Percentiles rank a stretch among this genome's conserved stretches.
Conservation (phyloP, 2,329 filamentous ascomycete species). For the Aspergillus sclerotialis region DNA sequence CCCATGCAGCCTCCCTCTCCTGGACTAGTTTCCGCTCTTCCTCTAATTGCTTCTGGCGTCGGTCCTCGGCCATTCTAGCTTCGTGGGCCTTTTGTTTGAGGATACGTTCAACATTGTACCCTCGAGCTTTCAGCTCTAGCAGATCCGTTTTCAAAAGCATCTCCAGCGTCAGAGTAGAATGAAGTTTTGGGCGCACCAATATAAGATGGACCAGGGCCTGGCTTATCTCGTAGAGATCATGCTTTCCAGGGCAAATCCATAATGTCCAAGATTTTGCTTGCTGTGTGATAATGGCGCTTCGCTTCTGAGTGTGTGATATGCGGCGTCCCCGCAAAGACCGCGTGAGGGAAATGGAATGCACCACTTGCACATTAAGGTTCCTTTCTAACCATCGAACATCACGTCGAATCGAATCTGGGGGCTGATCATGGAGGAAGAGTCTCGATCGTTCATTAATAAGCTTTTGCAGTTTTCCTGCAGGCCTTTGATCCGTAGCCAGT, state of each 20-base stretch:
- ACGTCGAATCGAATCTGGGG: conserved; percentile 70
- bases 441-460: conserved; percentile 82
- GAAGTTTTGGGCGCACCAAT: conserved; percentile 73
- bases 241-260: conserved; percentile 66
- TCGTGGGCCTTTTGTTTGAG: conserved; percentile 81
- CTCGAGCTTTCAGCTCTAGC: conserved; percentile 71
- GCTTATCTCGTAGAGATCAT: conserved; percentile 87
- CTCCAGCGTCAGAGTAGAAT: conserved; percentile 85
- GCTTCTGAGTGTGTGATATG: conserved; percentile 65
- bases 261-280: conserved; percentile 56
- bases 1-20: conserved; percentile 49
- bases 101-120: conserved; percentile 95
- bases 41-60: conserved; percentile 64
- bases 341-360: conserved; percentile 69
- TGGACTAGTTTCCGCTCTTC: conserved; percentile 64
- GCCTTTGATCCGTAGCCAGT: conserved; percentile 58
- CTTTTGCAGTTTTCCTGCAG: conserved; percentile 64
- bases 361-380: conserved; percentile 69
- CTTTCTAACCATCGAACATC: conserved; percentile 88
- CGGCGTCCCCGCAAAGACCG: conserved; percentile 66
- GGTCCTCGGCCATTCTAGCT: conserved; percentile 76
- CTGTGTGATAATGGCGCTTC: conserved; percentile 62
- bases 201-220: conserved; percentile 77
- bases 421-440: conserved; percentile 81
- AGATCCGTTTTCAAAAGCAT: conserved; percentile 82